Evolutionary conservation across 169 alveolate species (phyloP).

Genomic region (Cardiosporidium cionae): DNA sequence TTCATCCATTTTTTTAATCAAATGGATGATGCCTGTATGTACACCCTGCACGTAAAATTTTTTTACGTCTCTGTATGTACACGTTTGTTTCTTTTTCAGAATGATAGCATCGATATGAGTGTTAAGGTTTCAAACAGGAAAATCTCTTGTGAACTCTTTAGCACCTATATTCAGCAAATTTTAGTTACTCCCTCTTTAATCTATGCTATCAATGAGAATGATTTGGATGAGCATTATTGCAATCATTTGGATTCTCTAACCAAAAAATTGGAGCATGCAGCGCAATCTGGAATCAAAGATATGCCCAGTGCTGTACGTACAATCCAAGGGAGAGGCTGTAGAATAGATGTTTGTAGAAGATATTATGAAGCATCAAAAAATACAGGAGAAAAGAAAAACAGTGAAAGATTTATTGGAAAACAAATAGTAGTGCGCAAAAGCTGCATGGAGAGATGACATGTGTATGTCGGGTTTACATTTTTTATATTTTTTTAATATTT

Average conservation of each 20-base stretch:
- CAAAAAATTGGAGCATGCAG: conserved; percentile 7
- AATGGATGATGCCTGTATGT: too few relatives aligned
- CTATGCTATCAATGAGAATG: not conserved
- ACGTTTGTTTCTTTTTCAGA: not conserved
- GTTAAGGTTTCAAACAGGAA: not conserved
- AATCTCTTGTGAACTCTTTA: not conserved
- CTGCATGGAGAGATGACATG: too few relatives aligned
- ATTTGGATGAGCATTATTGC: not conserved
- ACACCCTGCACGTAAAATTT: not conserved
- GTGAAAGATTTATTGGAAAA: too few relatives aligned
- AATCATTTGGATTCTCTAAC: not conserved
- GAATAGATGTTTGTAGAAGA: not conserved
- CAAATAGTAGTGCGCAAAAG: too few relatives aligned
- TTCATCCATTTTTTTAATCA: too few relatives aligned
- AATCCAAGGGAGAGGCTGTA: not conserved
- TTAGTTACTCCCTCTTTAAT: conserved; percentile 1
- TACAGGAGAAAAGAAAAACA: too few relatives aligned
- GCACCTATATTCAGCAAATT: not conserved
- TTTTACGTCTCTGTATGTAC: not conserved
- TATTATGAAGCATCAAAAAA: too few relatives aligned
- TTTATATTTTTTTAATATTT: too few relatives aligned
- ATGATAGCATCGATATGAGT: not conserved
- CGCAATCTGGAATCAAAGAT: not conserved
- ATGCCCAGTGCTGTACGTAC: not conserved
- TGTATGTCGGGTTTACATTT: too few relatives aligned